Percentiles rank a stretch among this genome's conserved stretches.
phyloP scores from a whole-genome alignment of 1,284 basidiomycete genomes.

The Melanopsichium pennsylvanicum region DNA sequence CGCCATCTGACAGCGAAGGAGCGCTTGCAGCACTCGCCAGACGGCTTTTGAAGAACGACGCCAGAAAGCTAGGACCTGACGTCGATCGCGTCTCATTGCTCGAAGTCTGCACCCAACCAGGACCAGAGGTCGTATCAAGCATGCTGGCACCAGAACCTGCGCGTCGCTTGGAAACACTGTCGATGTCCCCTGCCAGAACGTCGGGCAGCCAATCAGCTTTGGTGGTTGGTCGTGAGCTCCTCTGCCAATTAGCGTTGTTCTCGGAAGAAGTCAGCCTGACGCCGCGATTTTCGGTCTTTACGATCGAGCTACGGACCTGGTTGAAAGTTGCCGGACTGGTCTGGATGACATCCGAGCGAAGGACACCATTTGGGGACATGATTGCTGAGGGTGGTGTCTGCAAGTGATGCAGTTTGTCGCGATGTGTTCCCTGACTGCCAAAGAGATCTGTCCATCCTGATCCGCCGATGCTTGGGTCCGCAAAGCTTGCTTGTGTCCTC shows the following conservation, averaged over 20 bases:
- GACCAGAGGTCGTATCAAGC: constrained; percentile 13
- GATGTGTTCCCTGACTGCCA: constrained; percentile 33
- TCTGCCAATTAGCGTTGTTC: constrained; percentile 18
- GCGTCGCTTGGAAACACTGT: not conserved
- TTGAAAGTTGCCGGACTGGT: constrained; percentile 15
- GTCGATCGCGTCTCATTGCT: constrained; percentile 24
- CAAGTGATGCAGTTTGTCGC: constrained; percentile 26
- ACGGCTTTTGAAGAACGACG: constrained; percentile 36
- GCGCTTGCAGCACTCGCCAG: constrained; percentile 11
- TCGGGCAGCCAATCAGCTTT: constrained; percentile 33
- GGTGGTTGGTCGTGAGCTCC: constrained; percentile 9
- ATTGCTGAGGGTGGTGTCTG: constrained; percentile 23
- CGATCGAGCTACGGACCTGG: constrained; percentile 15
- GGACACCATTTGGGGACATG: constrained; percentile 15
- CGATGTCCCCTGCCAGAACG: constrained; percentile 2
- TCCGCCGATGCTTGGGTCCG: constrained; percentile 5
- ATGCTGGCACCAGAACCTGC: not conserved
- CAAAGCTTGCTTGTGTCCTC: constrained; percentile 28
- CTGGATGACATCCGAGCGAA: constrained; percentile 11
- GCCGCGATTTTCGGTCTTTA: constrained; percentile 24
- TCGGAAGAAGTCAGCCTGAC: constrained; percentile 20
- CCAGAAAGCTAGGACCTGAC: constrained; percentile 24
- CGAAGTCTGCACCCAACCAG: constrained; percentile 40
- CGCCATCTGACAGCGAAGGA: not conserved
- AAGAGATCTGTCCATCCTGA: constrained; percentile 26